Percentiles rank a stretch among this genome's conserved stretches.
Evolutionary conservation across 306 rosid species (phyloP).

Genomic region (Vachellia pachyceras): DNA sequence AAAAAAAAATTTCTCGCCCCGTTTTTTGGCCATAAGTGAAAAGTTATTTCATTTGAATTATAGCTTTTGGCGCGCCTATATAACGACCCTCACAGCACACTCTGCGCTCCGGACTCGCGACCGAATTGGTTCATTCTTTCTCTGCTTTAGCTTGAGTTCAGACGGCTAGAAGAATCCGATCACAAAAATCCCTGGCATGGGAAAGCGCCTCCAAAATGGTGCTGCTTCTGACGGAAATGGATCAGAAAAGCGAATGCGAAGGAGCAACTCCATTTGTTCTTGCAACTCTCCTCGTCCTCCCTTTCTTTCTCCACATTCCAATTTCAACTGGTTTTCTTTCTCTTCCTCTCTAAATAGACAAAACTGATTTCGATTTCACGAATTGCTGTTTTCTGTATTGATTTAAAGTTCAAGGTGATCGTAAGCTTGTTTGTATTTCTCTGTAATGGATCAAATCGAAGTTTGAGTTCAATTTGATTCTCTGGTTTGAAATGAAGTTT

Average conservation of each 20-base stretch:
- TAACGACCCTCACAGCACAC: not conserved
- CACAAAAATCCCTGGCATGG: slow-evolving; percentile 4
- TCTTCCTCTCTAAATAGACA: slow-evolving; percentile 3
- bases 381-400: not conserved
- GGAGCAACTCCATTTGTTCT: slow-evolving; percentile 58
- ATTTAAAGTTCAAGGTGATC: slow-evolving; percentile 12
- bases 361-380: slow-evolving; percentile 5
- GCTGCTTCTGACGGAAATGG: not conserved
- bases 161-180: not conserved
- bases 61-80: slow-evolving; percentile 25
- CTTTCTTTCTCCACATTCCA: slow-evolving; percentile 51
- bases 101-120: not conserved
- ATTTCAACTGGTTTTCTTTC: slow-evolving; percentile 47
- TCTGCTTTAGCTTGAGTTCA: not conserved
- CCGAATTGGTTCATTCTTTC: not conserved
- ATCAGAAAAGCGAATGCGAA: slow-evolving; percentile 15
- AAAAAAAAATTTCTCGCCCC: not conserved
- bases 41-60: not conserved
- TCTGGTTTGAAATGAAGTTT: not conserved
- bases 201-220: not conserved
- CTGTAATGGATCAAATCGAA: not conserved
- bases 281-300: slow-evolving; percentile 66
- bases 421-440: not conserved
- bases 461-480: not conserved
- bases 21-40: not conserved